Conservation (phyloP, 83 land plant species). For the Thuja plicata region DNA sequence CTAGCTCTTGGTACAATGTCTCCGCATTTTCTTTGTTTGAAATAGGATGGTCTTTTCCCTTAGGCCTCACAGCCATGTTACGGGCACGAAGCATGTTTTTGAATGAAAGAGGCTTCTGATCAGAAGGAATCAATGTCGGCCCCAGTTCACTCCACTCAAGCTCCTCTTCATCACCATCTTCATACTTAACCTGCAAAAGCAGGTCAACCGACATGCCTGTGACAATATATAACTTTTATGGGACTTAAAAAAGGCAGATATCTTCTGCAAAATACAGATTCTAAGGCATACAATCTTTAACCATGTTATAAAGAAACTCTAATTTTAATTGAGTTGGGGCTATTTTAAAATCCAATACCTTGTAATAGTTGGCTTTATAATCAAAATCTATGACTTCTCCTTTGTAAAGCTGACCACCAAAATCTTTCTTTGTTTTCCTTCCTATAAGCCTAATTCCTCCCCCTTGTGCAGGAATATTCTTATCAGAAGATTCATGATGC, state of each 20-base stretch:
- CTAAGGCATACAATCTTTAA: neutral
- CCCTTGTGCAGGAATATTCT: neutral
- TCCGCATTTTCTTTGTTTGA: neutral
- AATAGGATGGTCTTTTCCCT: neutral
- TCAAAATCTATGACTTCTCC: conserved; percentile 38
- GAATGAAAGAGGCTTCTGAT: conserved; percentile 14
- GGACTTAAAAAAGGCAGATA: neutral
- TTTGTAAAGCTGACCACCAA: conserved; percentile 20
- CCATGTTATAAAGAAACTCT: neutral
- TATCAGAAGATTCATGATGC: conserved; percentile 9
- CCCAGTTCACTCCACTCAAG: conserved; percentile 40
- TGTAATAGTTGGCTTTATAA: conserved; percentile 35
- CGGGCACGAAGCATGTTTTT: conserved; percentile 23
- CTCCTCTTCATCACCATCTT: conserved; percentile 53
- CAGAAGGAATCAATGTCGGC: conserved; percentile 25
- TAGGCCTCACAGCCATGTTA: conserved; percentile 24
- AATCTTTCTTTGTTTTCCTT: conserved; percentile 30
- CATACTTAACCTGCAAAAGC: conserved; percentile 31
- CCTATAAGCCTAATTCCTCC: conserved; percentile 32
- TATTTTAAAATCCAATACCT: conserved; percentile 23
- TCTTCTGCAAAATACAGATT: neutral
- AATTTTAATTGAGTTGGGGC: neutral
- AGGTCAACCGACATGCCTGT: neutral
- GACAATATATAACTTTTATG: neutral
- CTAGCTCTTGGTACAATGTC: neutral